These are phyloP conservation scores for Fusarium anguioides DNA, from an alignment of 2,329 filamentous ascomycete species.

Conservation along the genomic window DNA sequence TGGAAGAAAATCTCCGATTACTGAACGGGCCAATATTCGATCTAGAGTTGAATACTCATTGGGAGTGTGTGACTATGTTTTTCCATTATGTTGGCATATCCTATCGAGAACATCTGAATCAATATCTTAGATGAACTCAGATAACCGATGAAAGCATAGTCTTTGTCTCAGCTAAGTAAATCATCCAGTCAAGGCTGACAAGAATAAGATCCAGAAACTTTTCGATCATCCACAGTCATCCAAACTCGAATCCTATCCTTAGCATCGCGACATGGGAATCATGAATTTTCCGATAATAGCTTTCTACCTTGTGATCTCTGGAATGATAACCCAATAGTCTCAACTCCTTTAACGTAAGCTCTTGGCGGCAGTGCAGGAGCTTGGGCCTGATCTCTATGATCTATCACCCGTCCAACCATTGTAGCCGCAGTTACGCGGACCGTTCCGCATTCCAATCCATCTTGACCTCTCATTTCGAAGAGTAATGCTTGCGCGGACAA, in stretches of 20 bases:
- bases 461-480: neutral
- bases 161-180: neutral
- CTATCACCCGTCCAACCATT: constrained; percentile 16
- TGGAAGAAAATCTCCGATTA: neutral
- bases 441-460: constrained; percentile 5
- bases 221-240: neutral
- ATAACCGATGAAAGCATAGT: neutral
- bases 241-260: constrained; percentile 12
- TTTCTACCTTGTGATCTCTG: neutral
- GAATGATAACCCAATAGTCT: constrained; percentile 6
- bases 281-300: neutral
- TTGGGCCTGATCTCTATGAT: neutral
- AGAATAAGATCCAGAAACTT: neutral
- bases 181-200: neutral
- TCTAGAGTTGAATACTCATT: no score
- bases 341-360: neutral
- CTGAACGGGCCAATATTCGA: no score
- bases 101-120: neutral
- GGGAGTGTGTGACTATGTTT: neutral
- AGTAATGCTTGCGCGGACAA: neutral
- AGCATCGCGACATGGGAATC: neutral
- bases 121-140: neutral
- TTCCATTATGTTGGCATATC: neutral
- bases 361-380: neutral
- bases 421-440: constrained; percentile 5